phyloP scores from a whole-genome alignment of 345 rosid species.

The Eucalyptus polyanthemos region DNA sequence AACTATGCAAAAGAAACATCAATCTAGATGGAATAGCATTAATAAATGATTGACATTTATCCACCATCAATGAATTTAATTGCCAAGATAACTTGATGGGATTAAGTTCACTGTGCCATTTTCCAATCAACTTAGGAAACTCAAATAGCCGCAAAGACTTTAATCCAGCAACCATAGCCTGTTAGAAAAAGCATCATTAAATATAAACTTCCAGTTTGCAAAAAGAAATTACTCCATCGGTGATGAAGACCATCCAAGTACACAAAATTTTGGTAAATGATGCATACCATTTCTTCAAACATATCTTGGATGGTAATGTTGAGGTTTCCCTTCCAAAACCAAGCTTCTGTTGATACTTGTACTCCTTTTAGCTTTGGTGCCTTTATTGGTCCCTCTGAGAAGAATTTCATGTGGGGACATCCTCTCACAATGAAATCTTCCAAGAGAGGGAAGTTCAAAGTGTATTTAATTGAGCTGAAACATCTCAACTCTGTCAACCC shows the following conservation, averaged over 20 bases:
- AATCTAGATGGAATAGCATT: background rate
- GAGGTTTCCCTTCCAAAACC: background rate
- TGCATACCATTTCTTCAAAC: background rate
- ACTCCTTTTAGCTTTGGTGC: background rate
- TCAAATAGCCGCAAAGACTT: fast-evolving
- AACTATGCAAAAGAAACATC: background rate
- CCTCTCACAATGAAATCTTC: background rate
- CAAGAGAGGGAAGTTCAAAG: background rate
- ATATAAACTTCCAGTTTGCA: background rate
- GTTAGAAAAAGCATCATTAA: background rate
- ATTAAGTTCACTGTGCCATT: background rate
- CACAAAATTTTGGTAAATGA: fast-evolving
- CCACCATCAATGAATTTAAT: background rate
- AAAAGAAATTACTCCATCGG: background rate
- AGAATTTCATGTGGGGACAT: background rate
- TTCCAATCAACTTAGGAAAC: background rate
- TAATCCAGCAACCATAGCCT: background rate
- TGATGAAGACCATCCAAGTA: background rate
- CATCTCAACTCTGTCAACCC: background rate
- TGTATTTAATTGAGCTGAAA: background rate
- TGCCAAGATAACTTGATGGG: background rate
- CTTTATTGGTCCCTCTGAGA: background rate
- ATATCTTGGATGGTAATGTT: background rate
- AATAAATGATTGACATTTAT: background rate
- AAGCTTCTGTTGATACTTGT: background rate